Evolutionary conservation across 805 yeast species (phyloP).

Genomic region (Lipomyces mesembrius): DNA sequence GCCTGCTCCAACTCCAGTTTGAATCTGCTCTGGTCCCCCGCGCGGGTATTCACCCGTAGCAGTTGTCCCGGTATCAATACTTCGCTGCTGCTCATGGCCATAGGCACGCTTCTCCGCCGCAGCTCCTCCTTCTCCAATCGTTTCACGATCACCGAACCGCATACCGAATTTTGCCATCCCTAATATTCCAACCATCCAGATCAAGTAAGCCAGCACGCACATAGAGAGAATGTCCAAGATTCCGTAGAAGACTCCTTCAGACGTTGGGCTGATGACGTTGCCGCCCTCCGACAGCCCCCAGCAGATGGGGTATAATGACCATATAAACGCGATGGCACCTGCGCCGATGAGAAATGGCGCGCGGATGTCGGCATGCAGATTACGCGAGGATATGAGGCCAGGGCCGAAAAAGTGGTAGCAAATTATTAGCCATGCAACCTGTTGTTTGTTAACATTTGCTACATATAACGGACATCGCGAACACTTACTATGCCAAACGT

Average conservation of each 20-base stretch:
- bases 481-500: slow-evolving; percentile 51
- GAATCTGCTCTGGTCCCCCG: background rate
- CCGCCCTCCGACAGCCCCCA: slow-evolving; percentile 69
- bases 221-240: slow-evolving; percentile 57
- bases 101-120: background rate
- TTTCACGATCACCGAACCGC: background rate
- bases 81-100: background rate
- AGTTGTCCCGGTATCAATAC: background rate
- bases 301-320: slow-evolving; percentile 51
- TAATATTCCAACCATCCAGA: slow-evolving; percentile 1
- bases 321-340: slow-evolving; percentile 13
- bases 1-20: background rate
- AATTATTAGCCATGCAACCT: slow-evolving; percentile 47
- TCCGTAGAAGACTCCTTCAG: slow-evolving; percentile 63
- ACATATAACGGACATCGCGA: background rate
- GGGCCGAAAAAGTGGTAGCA: slow-evolving; percentile 35
- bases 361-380: background rate
- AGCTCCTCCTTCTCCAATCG: background rate
- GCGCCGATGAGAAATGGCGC: background rate
- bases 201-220: slow-evolving; percentile 39
- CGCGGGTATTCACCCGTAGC: background rate
- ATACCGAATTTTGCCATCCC: background rate
- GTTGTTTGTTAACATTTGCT: background rate
- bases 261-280: slow-evolving; percentile 61
- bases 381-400: background rate